phyloP scores from a whole-genome alignment of 2,329 filamentous ascomycete genomes.

The Paramyrothecium roridum region DNA sequence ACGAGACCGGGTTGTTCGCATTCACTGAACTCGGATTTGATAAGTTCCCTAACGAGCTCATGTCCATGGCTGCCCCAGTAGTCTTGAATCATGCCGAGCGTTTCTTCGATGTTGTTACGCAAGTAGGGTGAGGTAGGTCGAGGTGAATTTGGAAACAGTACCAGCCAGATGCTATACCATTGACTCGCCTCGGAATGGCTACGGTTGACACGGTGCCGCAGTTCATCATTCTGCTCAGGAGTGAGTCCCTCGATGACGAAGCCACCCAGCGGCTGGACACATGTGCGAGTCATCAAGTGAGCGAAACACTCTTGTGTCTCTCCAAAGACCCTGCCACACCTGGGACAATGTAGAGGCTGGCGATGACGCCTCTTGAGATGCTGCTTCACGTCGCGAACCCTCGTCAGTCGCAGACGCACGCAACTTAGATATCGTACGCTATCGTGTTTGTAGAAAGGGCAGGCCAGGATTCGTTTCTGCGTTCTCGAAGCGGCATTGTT shows the following conservation, averaged over 20 bases:
- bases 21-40: background rate
- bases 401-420: no score
- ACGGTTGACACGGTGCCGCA: background rate
- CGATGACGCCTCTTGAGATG: no score
- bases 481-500: no score
- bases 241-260: background rate
- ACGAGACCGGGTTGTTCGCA: background rate
- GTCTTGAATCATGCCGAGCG: background rate
- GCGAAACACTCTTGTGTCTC: no score
- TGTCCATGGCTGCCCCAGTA: background rate
- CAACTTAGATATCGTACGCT: no score
- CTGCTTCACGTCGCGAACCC: no score
- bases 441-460: no score
- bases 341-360: no score
- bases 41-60: background rate
- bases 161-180: background rate
- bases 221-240: background rate
- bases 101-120: background rate
- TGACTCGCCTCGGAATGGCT: background rate
- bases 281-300: no score
- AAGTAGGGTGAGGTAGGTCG: background rate
- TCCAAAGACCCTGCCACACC: no score
- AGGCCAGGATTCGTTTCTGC: no score
- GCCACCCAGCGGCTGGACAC: background rate
- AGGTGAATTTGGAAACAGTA: background rate